phyloP scores from a whole-genome alignment of 2,329 filamentous ascomycete genomes.

The Colletotrichum falcatum region DNA sequence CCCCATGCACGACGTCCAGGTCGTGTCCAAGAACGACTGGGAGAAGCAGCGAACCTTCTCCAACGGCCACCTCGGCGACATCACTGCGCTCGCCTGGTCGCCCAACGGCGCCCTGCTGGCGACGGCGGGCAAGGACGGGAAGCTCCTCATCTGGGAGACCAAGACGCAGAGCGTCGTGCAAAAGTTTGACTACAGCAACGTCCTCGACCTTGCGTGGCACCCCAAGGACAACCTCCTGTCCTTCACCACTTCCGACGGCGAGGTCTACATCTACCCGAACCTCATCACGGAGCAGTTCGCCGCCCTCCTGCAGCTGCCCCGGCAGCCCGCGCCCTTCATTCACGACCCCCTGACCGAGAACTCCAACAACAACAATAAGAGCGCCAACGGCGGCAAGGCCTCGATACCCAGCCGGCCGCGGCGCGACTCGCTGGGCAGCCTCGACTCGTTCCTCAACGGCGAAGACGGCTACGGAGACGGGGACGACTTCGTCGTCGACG shows the following conservation, averaged over 20 bases:
- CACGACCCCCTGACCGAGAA: constrained; percentile 81
- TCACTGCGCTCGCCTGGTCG: constrained; percentile 92
- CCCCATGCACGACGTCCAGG: constrained; percentile 82
- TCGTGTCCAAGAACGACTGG: constrained; percentile 92
- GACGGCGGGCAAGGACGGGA: constrained; percentile 75
- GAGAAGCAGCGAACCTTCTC: constrained; percentile 84
- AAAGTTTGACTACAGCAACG: constrained; percentile 82
- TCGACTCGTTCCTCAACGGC: constrained; percentile 84
- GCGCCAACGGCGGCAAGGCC: constrained; percentile 44
- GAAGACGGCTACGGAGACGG: constrained; percentile 63
- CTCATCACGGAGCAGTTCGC: constrained; percentile 71
- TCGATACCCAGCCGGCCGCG: constrained; percentile 55
- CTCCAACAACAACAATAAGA: constrained; percentile 70
- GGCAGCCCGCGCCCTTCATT: constrained; percentile 86
- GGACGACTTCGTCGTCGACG: constrained; percentile 92
- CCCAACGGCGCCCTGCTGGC: constrained; percentile 92
- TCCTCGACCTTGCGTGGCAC: constrained; percentile 91
- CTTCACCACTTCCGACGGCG: constrained; percentile 92
- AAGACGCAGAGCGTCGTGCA: constrained; percentile 86
- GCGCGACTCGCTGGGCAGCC: constrained; percentile 76
- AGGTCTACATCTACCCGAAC: constrained; percentile 89
- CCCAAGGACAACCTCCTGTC: constrained; percentile 88
- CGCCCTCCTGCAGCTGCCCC: constrained; percentile 66
- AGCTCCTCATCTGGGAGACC: constrained; percentile 87
- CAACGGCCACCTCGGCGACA: constrained; percentile 83